These are phyloP conservation scores for Vigna angularis DNA, from an alignment of 306 rosid species.

Conservation along the genomic window DNA sequence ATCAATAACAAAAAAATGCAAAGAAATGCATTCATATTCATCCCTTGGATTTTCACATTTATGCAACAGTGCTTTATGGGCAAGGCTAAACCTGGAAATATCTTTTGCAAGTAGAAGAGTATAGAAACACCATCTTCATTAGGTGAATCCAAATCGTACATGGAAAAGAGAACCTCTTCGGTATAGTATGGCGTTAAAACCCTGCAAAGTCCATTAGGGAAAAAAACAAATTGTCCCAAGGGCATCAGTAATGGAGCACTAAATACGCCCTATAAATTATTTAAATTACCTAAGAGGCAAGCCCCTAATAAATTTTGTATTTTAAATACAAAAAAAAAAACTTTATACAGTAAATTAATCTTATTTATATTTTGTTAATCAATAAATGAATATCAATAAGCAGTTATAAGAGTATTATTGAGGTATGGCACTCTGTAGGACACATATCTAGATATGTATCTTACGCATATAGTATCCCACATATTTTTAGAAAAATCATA, in stretches of 20 bases:
- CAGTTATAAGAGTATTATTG: background rate
- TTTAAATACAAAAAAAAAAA: background rate
- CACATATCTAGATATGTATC: background rate
- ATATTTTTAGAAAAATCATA: background rate
- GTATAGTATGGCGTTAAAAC: constrained; percentile 94
- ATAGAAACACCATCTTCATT: constrained; percentile 98
- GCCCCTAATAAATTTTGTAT: background rate
- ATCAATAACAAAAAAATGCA: constrained; percentile 19
- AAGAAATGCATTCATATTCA: constrained; percentile 18
- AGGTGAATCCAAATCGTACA: constrained; percentile 68
- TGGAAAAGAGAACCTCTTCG: constrained; percentile 95
- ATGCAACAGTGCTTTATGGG: constrained; percentile 22
- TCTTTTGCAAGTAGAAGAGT: constrained; percentile 92
- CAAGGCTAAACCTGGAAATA: constrained; percentile 77
- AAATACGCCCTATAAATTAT: background rate
- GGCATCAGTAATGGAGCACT: background rate
- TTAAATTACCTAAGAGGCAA: background rate
- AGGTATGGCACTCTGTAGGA: background rate
- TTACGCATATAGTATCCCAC: background rate
- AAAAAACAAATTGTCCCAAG: background rate
- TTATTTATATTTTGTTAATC: background rate
- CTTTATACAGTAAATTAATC: background rate
- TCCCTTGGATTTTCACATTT: constrained; percentile 17
- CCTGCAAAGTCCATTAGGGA: constrained; percentile 51
- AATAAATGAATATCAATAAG: background rate